phyloP scores from a whole-genome alignment of 805 yeast genomes.

The Priceomyces castillae region DNA sequence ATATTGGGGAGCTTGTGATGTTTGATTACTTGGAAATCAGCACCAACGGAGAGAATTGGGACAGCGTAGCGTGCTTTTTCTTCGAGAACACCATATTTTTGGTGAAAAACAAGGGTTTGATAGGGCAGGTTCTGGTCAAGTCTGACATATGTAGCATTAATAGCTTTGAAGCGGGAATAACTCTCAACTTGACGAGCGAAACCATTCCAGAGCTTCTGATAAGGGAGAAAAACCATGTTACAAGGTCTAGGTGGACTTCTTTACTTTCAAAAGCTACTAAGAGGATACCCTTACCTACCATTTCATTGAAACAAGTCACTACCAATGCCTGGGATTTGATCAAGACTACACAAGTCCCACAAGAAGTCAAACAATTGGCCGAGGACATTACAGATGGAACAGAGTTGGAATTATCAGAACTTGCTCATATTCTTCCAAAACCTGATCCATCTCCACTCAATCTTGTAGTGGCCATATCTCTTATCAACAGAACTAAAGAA shows the following conservation, averaged over 20 bases:
- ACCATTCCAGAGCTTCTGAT: constrained; percentile 45
- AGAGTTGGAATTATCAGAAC: constrained; percentile 40
- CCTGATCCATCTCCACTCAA: constrained; percentile 42
- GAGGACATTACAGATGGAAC: constrained; percentile 34
- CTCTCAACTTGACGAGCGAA: constrained; percentile 39
- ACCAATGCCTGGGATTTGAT: constrained; percentile 49
- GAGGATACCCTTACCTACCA: constrained; percentile 6
- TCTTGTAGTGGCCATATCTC: constrained; percentile 41
- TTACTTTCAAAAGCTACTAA: constrained; percentile 19
- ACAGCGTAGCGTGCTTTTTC: constrained; percentile 28
- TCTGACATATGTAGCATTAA: constrained; percentile 34
- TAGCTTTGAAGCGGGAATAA: constrained; percentile 20
- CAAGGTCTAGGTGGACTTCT: constrained; percentile 43
- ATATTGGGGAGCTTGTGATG: constrained; percentile 26
- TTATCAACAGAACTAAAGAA: constrained; percentile 29
- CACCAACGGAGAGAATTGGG: constrained; percentile 44
- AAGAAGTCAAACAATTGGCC: constrained; percentile 36
- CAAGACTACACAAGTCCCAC: constrained; percentile 33
- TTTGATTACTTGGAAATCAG: constrained; percentile 46
- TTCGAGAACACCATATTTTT: constrained; percentile 31
- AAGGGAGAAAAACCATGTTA: constrained; percentile 24
- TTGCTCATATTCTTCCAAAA: too few species aligned
- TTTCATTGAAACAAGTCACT: constrained; percentile 47
- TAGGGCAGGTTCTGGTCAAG: constrained; percentile 41
- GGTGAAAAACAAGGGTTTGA: constrained; percentile 21